A percentile compares a stretch with the other conserved stretches of the same genome.
phyloP scores from a whole-genome alignment of 495 filamentous ascomycete genomes.

The Aspergillus baeticus region DNA sequence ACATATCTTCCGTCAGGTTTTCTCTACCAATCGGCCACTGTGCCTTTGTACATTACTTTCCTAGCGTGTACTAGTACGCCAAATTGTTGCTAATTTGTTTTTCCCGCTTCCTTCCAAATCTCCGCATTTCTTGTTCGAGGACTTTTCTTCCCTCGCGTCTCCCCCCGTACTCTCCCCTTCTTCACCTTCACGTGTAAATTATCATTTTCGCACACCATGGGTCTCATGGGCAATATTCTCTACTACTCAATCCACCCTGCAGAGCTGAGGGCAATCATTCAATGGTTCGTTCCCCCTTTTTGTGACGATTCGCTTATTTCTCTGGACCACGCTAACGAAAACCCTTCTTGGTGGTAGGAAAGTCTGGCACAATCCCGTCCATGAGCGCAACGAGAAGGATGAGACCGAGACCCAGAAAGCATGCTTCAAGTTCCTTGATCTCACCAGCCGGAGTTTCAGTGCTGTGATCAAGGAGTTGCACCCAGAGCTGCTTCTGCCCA shows the following conservation, averaged over 20 bases:
- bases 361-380: conserved; percentile 91
- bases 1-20: conserved; percentile 3
- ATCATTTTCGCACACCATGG: conserved; percentile 43
- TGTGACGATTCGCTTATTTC: not conserved
- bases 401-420: conserved; percentile 69
- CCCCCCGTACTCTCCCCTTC: conserved; percentile 2
- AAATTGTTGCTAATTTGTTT: conserved; percentile 2
- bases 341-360: conserved; percentile 60
- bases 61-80: conserved; percentile 12
- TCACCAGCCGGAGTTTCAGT: conserved; percentile 90
- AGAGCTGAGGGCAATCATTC: conserved; percentile 80
- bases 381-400: conserved; percentile 73
- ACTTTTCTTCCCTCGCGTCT: not conserved
- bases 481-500: conserved; percentile 84
- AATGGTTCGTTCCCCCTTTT: conserved; percentile 66
- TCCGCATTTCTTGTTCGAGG: not conserved
- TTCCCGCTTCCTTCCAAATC: not conserved
- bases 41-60: conserved; percentile 17
- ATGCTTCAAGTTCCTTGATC: conserved; percentile 83
- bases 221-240: conserved; percentile 53
- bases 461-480: conserved; percentile 94
- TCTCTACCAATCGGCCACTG: conserved; percentile 1
- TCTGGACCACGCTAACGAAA: conserved; percentile 13
- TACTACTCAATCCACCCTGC: conserved; percentile 78
- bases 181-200: conserved; percentile 8